A percentile compares a stretch with the other conserved stretches of the same genome.
Conservation (phyloP, 2,329 filamentous ascomycete species). For the Cladosporium sp. region DNA sequence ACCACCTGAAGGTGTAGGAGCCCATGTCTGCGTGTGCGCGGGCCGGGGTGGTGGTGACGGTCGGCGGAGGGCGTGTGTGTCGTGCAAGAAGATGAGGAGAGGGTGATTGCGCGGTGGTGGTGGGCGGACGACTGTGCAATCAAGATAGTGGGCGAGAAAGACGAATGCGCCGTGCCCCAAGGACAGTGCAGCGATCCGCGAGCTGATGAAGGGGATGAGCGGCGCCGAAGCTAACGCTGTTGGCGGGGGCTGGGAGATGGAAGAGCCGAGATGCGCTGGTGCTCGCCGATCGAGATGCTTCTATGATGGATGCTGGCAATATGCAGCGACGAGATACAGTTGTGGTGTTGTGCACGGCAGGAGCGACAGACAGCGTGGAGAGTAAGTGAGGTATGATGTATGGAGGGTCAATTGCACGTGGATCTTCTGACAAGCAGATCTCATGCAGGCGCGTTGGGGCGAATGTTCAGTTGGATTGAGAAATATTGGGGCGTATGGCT, state of each 20-base stretch:
- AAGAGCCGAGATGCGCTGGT: neutral
- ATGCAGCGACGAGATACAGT: neutral
- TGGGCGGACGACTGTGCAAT: neutral
- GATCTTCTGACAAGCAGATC: neutral
- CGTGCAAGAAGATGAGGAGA: no score
- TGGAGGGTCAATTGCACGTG: neutral
- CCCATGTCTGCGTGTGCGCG: slow-evolving; percentile 51
- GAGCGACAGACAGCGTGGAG: neutral
- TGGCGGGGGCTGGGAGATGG: slow-evolving; percentile 3
- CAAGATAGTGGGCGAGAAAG: neutral
- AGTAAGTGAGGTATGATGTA: neutral
- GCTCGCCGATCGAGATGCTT: neutral
- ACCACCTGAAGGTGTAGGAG: slow-evolving; percentile 71
- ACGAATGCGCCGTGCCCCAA: slow-evolving; percentile 11
- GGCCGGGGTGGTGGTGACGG: neutral
- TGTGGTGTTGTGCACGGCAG: neutral
- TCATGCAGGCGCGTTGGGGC: slow-evolving; percentile 4
- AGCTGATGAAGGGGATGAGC: slow-evolving; percentile 11
- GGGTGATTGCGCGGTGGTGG: neutral
- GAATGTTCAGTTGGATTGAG: neutral
- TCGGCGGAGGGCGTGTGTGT: neutral
- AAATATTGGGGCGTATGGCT: neutral
- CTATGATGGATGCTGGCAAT: neutral
- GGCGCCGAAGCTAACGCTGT: slow-evolving; percentile 7
- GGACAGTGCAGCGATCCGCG: neutral